Conservation (phyloP, 2,329 filamentous ascomycete species). For the Apiospora pterosperma region DNA sequence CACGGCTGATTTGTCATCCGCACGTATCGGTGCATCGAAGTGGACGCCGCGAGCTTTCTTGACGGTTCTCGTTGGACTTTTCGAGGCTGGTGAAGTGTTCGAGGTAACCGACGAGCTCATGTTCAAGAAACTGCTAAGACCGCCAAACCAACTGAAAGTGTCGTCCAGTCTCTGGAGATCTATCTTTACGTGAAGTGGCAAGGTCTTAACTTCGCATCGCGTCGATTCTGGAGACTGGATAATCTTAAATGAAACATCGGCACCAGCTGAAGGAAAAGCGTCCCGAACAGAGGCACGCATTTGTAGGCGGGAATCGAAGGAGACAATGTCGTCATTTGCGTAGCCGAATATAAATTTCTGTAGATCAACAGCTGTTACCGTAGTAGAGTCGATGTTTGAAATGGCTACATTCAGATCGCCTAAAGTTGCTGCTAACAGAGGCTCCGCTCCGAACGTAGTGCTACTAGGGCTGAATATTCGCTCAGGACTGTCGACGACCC, state of each 20-base stretch:
- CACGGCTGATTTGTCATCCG: slow-evolving; percentile 42
- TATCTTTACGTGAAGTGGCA: slow-evolving; percentile 72
- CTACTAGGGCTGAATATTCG: slow-evolving; percentile 38
- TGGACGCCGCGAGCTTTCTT: slow-evolving; percentile 54
- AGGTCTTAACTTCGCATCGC: slow-evolving; percentile 65
- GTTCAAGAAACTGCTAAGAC: slow-evolving; percentile 85
- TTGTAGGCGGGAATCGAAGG: slow-evolving; percentile 55
- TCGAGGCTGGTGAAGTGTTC: slow-evolving; percentile 52
- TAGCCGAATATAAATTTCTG: slow-evolving; percentile 62
- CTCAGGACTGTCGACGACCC: slow-evolving; percentile 48
- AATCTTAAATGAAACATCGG: slow-evolving; percentile 56
- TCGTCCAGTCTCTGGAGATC: slow-evolving; percentile 83
- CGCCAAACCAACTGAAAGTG: slow-evolving; percentile 83
- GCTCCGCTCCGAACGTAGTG: slow-evolving; percentile 41
- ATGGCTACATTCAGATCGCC: slow-evolving; percentile 38
- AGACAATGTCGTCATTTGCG: slow-evolving; percentile 58
- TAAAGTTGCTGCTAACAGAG: slow-evolving; percentile 50
- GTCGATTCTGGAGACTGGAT: slow-evolving; percentile 40
- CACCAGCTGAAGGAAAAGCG: slow-evolving; percentile 52
- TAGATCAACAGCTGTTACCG: slow-evolving; percentile 41
- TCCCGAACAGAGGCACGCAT: slow-evolving; percentile 59
- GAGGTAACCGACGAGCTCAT: slow-evolving; percentile 82
- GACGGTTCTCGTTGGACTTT: slow-evolving; percentile 29
- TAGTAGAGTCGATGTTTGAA: slow-evolving; percentile 22
- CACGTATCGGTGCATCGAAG: slow-evolving; percentile 51